Evolutionary conservation across 2,329 filamentous ascomycete genomes (phyloP).

Genomic region (Pleomassaria siparia): DNA sequence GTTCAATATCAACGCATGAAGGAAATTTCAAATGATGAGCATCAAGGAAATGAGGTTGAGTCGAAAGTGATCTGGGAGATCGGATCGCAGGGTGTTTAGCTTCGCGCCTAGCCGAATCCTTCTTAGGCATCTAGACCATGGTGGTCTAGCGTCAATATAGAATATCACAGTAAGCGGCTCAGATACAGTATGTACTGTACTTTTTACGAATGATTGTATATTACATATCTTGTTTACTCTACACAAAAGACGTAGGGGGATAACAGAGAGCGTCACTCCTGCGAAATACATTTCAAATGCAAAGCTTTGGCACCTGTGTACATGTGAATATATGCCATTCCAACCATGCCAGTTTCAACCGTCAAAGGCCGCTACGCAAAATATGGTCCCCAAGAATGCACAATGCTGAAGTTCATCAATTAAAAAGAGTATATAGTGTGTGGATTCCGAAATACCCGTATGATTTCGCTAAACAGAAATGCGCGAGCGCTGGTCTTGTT

Average conservation of each 20-base stretch:
- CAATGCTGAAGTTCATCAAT: background rate
- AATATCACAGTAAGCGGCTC: too few species aligned
- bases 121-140: background rate
- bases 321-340: background rate
- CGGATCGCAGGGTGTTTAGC: background rate
- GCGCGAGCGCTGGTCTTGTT: background rate
- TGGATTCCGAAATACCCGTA: background rate
- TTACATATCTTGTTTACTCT: too few species aligned
- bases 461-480: background rate
- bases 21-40: too few species aligned
- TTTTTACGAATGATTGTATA: too few species aligned
- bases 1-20: background rate
- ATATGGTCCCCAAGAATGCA: background rate
- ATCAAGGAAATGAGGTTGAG: too few species aligned
- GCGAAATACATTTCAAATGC: background rate
- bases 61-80: background rate
- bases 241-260: too few species aligned
- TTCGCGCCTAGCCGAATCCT: background rate
- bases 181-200: too few species aligned
- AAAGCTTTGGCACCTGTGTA: background rate
- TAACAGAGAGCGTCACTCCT: background rate
- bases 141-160: background rate
- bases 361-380: too few species aligned
- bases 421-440: constrained; percentile 1
- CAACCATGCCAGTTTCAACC: background rate